Base-by-base conservation (phyloP, 306 rosid species). In the Calophaca sinica region DNA sequence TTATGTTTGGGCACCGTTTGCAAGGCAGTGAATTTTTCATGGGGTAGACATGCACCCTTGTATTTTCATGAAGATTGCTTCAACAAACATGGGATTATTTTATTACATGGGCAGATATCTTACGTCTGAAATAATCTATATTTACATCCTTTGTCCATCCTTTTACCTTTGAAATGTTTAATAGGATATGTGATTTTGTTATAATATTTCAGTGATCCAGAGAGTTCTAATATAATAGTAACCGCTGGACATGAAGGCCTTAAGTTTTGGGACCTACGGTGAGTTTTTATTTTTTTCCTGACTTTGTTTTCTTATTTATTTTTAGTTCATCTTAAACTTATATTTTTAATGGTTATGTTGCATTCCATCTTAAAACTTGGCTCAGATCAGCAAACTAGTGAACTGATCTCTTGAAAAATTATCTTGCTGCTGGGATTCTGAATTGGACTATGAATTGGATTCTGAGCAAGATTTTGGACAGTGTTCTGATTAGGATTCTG, bases 181-280 rank as follows among this genome's bases (percentile, higher is more conserved):
- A 44, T 15, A 48, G 33, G 39, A 33, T 72, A 45, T 59, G 28
- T 6, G 33, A 32, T 77, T 67, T 68, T 78, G 63, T 36, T 68
- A 64, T 63, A 52, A 74, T 76, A 42, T 84, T 82, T 66, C 93
- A 91, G 96, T 41, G 82, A 84, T 73, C 87, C 88, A 28, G 99
- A 90, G 79, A 69, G 84, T 84, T 84, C 86, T 69, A 91, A 88
- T 86, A 78, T 92, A 75, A 73, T 94, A 82, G 83, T 83, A 8
- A 92, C 96, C 35, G 97, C 96, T 73, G 91, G 97, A 51, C 97
- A 94, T 76, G 97, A 89, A 68, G 92, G 96, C 76, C 81, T 94
- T 20, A 92, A 92, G 83, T 92, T 94, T 81, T 94, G 99, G 99
- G 99, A 92, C 82, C 77, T 94, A 28, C 91, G 96, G 98, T 91